phyloP scores from a whole-genome alignment of 306 rosid species.

The Trifolium pratense region DNA sequence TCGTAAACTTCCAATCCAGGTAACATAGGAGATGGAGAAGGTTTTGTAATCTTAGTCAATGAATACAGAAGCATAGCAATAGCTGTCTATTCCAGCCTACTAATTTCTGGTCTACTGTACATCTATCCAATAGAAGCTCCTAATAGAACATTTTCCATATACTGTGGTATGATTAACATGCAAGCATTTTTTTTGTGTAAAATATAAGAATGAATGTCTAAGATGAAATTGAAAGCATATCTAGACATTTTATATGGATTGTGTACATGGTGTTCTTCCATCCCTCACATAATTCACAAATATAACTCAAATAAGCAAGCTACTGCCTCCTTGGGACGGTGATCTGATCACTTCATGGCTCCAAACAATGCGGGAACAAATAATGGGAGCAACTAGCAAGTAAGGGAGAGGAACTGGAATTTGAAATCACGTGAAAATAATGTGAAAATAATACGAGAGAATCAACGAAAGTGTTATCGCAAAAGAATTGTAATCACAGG shows the following conservation, averaged over 20 bases:
- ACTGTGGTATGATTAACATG: background rate
- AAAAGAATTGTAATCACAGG: background rate
- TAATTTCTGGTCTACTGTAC: no score
- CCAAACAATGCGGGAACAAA: background rate
- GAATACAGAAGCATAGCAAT: no score
- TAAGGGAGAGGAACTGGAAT: background rate
- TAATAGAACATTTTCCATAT: background rate
- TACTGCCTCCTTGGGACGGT: background rate
- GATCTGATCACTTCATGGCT: background rate
- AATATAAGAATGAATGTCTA: background rate
- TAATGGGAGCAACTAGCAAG: background rate
- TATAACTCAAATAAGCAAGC: background rate
- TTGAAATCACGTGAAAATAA: background rate
- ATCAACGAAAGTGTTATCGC: background rate
- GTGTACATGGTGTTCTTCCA: background rate
- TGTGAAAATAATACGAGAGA: background rate
- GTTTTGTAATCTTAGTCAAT: no score
- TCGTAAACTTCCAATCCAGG: no score
- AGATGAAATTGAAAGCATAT: background rate
- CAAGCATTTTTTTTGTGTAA: background rate
- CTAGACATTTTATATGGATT: background rate
- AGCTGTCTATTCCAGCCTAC: no score
- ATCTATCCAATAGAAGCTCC: background rate
- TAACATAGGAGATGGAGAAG: no score
- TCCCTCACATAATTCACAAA: background rate